These are phyloP conservation scores for Monosporascus ibericus DNA, from an alignment of 2,329 filamentous ascomycete species.

Conservation along the genomic window DNA sequence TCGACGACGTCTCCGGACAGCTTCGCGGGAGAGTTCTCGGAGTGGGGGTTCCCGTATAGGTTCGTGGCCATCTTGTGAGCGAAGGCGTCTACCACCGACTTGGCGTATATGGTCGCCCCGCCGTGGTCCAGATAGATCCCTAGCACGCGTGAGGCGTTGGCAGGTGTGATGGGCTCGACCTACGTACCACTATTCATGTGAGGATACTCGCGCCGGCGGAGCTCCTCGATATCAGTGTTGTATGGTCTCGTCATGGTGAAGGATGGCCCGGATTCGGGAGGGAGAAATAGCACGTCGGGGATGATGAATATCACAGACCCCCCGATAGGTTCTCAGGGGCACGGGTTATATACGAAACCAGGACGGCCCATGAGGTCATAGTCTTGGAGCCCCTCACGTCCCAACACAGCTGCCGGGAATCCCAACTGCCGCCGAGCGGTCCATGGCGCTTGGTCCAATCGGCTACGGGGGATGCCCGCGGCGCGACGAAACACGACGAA, in stretches of 20 bases:
- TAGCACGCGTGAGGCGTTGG: slow-evolving; percentile 9
- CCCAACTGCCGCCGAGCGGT: neutral
- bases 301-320: neutral
- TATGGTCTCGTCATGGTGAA: slow-evolving; percentile 22
- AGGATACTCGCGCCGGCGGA: slow-evolving; percentile 34
- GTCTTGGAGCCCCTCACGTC: neutral
- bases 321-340: neutral
- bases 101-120: slow-evolving; percentile 51
- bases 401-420: neutral
- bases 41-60: slow-evolving; percentile 66
- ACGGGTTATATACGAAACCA: neutral
- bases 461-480: neutral
- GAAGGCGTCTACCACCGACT: slow-evolving; percentile 51
- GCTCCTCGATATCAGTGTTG: slow-evolving; percentile 27
- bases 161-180: neutral
- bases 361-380: neutral
- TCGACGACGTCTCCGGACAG: slow-evolving; percentile 53
- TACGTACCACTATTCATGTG: slow-evolving; percentile 35
- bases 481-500: neutral
- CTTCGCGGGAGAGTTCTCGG: slow-evolving; percentile 53
- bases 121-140: slow-evolving; percentile 54
- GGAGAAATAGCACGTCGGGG: neutral
- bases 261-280: slow-evolving; percentile 3
- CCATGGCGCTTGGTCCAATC: neutral
- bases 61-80: slow-evolving; percentile 46